A percentile compares a stretch with the other conserved stretches of the same genome.
phyloP scores from a whole-genome alignment of 208 protist species.

The Acanthamoeba triangularis region DNA sequence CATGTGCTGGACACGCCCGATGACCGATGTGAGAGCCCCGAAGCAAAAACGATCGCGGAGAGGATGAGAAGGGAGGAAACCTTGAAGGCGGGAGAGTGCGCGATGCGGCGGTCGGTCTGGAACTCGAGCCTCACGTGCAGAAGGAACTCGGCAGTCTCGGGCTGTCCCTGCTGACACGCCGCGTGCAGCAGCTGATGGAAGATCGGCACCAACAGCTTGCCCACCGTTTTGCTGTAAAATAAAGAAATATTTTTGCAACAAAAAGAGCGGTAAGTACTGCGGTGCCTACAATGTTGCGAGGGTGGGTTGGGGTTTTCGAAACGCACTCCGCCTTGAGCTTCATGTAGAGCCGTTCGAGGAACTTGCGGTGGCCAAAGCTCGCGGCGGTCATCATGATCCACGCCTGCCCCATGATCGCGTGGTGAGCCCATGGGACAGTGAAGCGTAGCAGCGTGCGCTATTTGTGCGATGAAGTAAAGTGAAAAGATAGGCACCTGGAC shows the following conservation, averaged over 20 bases:
- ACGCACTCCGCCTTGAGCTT: conserved; percentile 23
- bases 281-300: not conserved
- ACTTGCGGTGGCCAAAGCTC: conserved; percentile 31
- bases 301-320: not conserved
- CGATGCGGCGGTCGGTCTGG: not conserved
- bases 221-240: not conserved
- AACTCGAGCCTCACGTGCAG: not conserved
- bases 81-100: conserved; percentile 1
- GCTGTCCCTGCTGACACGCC: conserved; percentile 23
- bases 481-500: not conserved
- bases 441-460: not conserved
- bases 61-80: not conserved
- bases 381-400: conserved; percentile 58
- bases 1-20: not conserved
- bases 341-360: conserved; percentile 20
- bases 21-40: not conserved
- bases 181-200: conserved; percentile 40
- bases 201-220: conserved; percentile 37
- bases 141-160: conserved; percentile 20
- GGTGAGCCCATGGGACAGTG: not conserved
- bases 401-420: not conserved
- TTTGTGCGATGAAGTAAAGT: not conserved
- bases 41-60: not conserved
- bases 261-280: too few species aligned
- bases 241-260: too few species aligned